Conservation (phyloP, 192 early-diverging fungal species). For the Anaeromyces robustus region DNA sequence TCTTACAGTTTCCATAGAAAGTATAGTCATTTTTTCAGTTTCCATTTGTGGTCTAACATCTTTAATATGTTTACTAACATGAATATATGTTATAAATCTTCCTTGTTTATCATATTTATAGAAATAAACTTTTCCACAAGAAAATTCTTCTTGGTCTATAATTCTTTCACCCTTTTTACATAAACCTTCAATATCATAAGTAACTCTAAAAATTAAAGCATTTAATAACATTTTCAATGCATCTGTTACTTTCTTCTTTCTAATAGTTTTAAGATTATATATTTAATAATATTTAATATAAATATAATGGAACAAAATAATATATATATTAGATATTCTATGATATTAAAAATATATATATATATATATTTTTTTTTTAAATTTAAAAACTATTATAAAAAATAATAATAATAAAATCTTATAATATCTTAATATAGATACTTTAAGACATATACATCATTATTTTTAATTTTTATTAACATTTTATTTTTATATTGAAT, state of each 20-base stretch:
- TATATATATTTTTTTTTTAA: too few relatives aligned
- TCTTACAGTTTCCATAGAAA: slow-evolving; percentile 35
- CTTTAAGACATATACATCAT: too few relatives aligned
- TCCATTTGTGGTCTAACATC: background rate
- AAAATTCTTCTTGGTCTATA: background rate
- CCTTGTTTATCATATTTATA: background rate
- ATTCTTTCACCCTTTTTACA: background rate
- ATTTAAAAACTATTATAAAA: too few relatives aligned
- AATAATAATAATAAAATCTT: too few relatives aligned
- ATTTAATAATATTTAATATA: too few relatives aligned
- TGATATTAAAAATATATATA: too few relatives aligned
- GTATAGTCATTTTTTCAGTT: background rate
- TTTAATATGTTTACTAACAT: background rate
- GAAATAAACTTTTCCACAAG: background rate
- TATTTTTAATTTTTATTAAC: too few relatives aligned
- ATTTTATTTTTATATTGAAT: too few relatives aligned
- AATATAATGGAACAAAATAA: too few relatives aligned
- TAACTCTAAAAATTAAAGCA: background rate
- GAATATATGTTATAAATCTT: background rate
- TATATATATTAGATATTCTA: too few relatives aligned
- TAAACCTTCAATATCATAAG: background rate
- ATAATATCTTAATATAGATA: too few relatives aligned
- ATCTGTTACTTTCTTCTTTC: background rate
- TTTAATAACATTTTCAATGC: background rate
- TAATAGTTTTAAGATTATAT: too few relatives aligned